phyloP scores from a whole-genome alignment of 2,329 filamentous ascomycete genomes.

The Fonsecaea erecta region DNA sequence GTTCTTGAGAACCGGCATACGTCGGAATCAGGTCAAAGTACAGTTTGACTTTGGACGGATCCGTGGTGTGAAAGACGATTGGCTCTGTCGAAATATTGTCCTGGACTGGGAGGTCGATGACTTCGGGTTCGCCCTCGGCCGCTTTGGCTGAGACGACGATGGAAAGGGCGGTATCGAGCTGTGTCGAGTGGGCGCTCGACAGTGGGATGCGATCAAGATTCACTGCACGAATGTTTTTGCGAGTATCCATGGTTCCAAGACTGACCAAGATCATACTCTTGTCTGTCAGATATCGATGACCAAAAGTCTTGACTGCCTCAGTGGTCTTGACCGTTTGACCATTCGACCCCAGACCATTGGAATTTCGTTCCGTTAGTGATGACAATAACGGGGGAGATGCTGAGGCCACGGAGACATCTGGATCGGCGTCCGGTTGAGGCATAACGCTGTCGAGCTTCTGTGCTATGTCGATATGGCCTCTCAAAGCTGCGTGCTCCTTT shows the following conservation, averaged over 20 bases:
- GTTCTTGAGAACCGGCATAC: slow-evolving; percentile 80
- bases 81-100: slow-evolving; percentile 94
- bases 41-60: slow-evolving; percentile 81
- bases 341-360: slow-evolving; percentile 42
- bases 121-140: slow-evolving; percentile 81
- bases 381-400: slow-evolving; percentile 40
- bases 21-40: slow-evolving; percentile 95
- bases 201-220: slow-evolving; percentile 87
- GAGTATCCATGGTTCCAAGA: slow-evolving; percentile 90
- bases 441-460: slow-evolving; percentile 65
- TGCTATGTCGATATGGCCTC: slow-evolving; percentile 85
- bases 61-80: slow-evolving; percentile 81
- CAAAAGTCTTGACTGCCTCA: slow-evolving; percentile 91
- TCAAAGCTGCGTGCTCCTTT: slow-evolving; percentile 86
- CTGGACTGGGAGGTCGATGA: slow-evolving; percentile 90
- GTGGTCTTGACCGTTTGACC: slow-evolving; percentile 55
- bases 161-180: slow-evolving; percentile 91
- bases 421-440: slow-evolving; percentile 45
- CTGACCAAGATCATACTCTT: slow-evolving; percentile 91
- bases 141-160: slow-evolving; percentile 86
- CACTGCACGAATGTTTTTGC: slow-evolving; percentile 79
- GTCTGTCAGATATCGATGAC: slow-evolving; percentile 89
- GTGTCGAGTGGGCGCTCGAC: slow-evolving; percentile 84
- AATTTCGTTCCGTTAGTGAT: slow-evolving; percentile 46
- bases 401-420: slow-evolving; percentile 41